Base-by-base conservation (phyloP, 768 basidiomycete genomes). In the Hypholoma fasciculare region DNA sequence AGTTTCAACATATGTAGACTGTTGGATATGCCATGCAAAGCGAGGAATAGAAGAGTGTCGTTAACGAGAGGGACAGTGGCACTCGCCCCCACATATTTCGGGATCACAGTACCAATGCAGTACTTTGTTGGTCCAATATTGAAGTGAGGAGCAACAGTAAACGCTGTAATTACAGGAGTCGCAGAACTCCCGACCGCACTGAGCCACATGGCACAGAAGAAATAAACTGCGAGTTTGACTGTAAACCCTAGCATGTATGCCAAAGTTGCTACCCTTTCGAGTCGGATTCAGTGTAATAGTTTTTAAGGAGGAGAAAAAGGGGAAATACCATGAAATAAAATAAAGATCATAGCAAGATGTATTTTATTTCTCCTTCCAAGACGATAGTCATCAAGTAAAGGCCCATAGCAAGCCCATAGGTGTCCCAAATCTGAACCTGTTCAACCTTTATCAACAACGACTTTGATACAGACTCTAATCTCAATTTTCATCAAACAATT, bases 1-100 rank as follows among this genome's bases (percentile, higher is more conserved):
- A 34, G 38, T 26, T 14, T 38, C 39, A 16, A 23, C 11, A 34
- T 56, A 52, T 12, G 62, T 46, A 17, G 61, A 56, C 7, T 46
- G 43, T 1, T 65, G 49, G 8, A 74, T 58, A 3, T 64, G 63
- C 59, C 63, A 70, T 7, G 72, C 69, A 76, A 71, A 5, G 70
- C 64, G 34, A 73, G 30, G 58, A 70, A 72, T 9, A 74, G 64
- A 30, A 55, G 48, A 0, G 68, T 73, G 50, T 74, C 74, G 19
- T 65, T 59, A 2, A 71, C 39, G 0, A 69, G 43, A 0, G 60
- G 49, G 1, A 58, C 43, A 36, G 69, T 60, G 1, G 62, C 65
- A 12, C 65, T 50, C 12, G 64, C 57, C 2, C 51, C 60, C 9
- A 56, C 36, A 36, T 63, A 70, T 2, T 52, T 9, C 13, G 54